Conservation (phyloP, 495 filamentous ascomycete species). For the Podospora didyma region DNA sequence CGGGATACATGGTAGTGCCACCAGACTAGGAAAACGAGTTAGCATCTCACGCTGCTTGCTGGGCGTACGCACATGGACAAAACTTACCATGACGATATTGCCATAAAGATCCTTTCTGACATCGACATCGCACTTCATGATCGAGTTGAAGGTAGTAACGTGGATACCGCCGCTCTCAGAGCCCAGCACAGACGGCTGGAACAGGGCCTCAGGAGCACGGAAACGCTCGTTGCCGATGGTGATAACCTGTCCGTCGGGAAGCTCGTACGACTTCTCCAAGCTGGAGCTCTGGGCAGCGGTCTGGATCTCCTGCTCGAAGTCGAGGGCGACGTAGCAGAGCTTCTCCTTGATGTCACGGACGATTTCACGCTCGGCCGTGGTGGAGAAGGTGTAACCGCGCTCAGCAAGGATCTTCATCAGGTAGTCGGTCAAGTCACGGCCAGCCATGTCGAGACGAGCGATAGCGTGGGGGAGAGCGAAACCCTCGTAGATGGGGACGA, state of each 20-base stretch:
- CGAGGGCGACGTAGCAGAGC: slow-evolving; percentile 98
- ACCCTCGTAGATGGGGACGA: slow-evolving; percentile 99
- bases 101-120: slow-evolving; percentile 99
- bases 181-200: slow-evolving; percentile 97
- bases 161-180: slow-evolving; percentile 98
- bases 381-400: slow-evolving; percentile 99
- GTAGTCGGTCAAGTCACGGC: slow-evolving; percentile 99
- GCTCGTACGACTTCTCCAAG: slow-evolving; percentile 99
- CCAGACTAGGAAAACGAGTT: slow-evolving; percentile 63
- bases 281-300: slow-evolving; percentile 93
- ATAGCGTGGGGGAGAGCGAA: slow-evolving; percentile 99
- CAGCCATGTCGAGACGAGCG: slow-evolving; percentile 99
- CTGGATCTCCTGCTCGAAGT: slow-evolving; percentile 99
- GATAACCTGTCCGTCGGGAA: slow-evolving; percentile 99
- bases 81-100: slow-evolving; percentile 98
- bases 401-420: slow-evolving; percentile 99
- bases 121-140: slow-evolving; percentile 99
- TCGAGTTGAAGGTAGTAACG: slow-evolving; percentile 99
- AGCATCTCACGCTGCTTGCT: slow-evolving; percentile 9
- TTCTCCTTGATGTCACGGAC: slow-evolving; percentile 99
- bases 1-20: slow-evolving; percentile 99
- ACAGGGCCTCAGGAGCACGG: slow-evolving; percentile 98
- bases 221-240: slow-evolving; percentile 99
- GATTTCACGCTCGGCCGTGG: slow-evolving; percentile 99
- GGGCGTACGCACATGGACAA: neutral